Evolutionary conservation across 2,329 filamentous ascomycete species (phyloP), one percentile per base, ranked within the genome.

Genomic region (Colletotrichum musicola): DNA sequence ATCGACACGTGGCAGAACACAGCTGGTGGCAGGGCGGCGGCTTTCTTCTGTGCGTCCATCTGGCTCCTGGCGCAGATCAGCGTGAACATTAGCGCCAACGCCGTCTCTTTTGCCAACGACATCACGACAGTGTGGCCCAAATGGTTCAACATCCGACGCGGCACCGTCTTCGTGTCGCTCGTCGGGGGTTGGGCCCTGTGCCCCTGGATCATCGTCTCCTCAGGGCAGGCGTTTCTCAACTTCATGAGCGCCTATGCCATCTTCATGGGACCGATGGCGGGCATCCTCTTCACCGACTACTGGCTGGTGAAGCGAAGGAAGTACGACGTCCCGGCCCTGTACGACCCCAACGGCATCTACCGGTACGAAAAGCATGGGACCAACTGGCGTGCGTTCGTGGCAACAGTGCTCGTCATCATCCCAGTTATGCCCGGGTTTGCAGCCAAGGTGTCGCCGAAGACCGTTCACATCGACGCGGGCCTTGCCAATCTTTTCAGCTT

Each of bases 271-370:
- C 82, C 82, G 13, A 80, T 84, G 40, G 76, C 81, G 6, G 81
- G 79, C 46, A 78, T 82, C 54, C 76, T 83, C 44, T 75, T 76
- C n/a, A 74, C 76, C 40, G 82, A 84, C 69, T 84, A 76, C 70
- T 80, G 77, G 77, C 64, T 80, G 35, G 72, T 79, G 68, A 80
- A 82, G 68, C 73, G 75, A 46, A 72, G 75, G 40, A 75, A 77
- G 35, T 75, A 80, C 67, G 80, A 84, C 69, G 76, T 83, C 35
- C 80, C 79, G 1, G 81, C 78, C 13, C 73, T 84, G 42, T 84
- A 84, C 73, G 73, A 80, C 53, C 80, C 79, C 6, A 71, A 77
- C 27, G 81, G 81, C 57, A 79, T 79, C 60, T 83, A 83, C 71
- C 76, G 77, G 51, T 82, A 77, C 72, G 59, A 64, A 10, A 71